phyloP scores from a whole-genome alignment of 2,329 filamentous ascomycete species.

The Cordyceps cicadae region DNA sequence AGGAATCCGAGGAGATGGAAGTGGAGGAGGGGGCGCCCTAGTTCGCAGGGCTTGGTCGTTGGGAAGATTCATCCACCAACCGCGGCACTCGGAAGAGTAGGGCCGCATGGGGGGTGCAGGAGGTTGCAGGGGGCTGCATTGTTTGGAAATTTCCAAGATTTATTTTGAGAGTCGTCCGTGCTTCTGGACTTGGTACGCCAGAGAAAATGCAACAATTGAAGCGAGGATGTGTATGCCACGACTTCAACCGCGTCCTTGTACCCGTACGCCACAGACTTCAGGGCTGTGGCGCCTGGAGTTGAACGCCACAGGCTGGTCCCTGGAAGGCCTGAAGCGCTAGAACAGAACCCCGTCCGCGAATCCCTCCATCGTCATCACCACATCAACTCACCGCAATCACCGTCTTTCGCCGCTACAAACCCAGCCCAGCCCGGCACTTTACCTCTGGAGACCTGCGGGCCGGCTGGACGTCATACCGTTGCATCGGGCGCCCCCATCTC shows the following conservation, averaged over 20 bases:
- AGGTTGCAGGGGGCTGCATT: not conserved
- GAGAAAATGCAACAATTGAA: not conserved
- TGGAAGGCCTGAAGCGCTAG: too few relatives aligned
- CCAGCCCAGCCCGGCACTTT: too few relatives aligned
- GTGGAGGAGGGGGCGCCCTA: not conserved
- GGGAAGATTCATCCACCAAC: slow-evolving; percentile 3
- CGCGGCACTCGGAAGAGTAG: not conserved
- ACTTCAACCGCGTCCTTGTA: too few relatives aligned
- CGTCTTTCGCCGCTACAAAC: too few relatives aligned
- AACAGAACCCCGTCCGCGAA: too few relatives aligned
- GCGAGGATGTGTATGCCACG: too few relatives aligned
- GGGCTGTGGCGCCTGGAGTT: too few relatives aligned
- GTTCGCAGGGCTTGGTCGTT: not conserved
- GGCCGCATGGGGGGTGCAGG: not conserved
- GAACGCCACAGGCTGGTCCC: too few relatives aligned
- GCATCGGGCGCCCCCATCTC: not conserved
- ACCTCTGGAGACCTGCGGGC: not conserved
- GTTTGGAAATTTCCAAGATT: not conserved
- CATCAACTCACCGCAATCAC: too few relatives aligned
- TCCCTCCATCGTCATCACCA: too few relatives aligned
- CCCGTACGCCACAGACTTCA: too few relatives aligned
- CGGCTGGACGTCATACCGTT: slow-evolving; percentile 7
- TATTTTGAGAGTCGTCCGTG: not conserved
- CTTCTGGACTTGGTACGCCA: too few relatives aligned
- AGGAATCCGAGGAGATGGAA: not conserved